These are phyloP conservation scores for Whalleya microplaca DNA, from an alignment of 2,329 filamentous ascomycete genomes.

Conservation along the genomic window DNA sequence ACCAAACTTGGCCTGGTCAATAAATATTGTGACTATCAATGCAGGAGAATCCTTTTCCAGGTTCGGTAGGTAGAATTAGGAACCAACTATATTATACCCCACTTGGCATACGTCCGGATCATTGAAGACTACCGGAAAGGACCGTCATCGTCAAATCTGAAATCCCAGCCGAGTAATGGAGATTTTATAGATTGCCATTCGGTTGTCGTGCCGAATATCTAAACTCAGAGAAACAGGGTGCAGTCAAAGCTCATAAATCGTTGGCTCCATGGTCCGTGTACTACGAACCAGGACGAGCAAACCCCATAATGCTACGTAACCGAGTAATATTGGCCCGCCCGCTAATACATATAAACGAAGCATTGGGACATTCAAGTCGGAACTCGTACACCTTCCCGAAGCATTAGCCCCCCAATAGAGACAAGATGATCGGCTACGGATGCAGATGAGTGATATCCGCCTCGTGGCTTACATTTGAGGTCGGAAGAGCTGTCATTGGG, in stretches of 20 bases:
- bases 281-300: too few relatives aligned
- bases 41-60: constrained; percentile 20
- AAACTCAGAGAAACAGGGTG: too few relatives aligned
- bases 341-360: too few relatives aligned
- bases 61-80: constrained; percentile 20
- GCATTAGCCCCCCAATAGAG: not conserved
- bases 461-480: not conserved
- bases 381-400: too few relatives aligned
- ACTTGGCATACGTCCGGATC: not conserved
- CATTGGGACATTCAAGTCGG: too few relatives aligned
- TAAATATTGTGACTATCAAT: constrained; percentile 1
- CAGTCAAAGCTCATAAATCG: not conserved
- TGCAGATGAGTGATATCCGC: not conserved
- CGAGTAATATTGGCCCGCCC: too few relatives aligned
- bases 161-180: not conserved
- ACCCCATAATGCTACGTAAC: too few relatives aligned
- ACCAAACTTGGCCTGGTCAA: not conserved
- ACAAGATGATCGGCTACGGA: not conserved
- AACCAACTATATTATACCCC: not conserved
- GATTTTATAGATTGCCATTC: not conserved
- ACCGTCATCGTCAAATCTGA: not conserved
- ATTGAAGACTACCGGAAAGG: not conserved
- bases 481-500: not conserved
- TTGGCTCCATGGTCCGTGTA: not conserved
- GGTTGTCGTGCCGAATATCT: not conserved